These are phyloP conservation scores for Aegilops longissima DNA, from an alignment of 176 grass and related monocot genomes.

Conservation along the genomic window DNA sequence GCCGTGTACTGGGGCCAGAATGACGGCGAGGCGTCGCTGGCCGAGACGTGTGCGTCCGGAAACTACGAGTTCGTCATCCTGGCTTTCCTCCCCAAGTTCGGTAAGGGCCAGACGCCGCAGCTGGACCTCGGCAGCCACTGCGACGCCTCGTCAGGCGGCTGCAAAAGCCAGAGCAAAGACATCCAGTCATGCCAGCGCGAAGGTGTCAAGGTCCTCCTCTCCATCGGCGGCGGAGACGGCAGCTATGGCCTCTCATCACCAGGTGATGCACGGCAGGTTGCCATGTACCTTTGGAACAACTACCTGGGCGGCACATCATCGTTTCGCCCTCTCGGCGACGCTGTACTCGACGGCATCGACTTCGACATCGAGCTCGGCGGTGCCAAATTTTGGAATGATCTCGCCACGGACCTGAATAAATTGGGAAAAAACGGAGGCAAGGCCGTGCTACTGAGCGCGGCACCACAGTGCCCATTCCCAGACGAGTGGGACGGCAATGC, in stretches of 20 bases:
- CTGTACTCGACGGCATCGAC: constrained; percentile 70
- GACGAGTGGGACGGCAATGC: constrained; percentile 38
- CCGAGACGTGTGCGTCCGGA: constrained; percentile 38
- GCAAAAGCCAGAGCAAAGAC: constrained; percentile 44
- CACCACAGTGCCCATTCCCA: constrained; percentile 76
- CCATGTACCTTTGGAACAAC: constrained; percentile 67
- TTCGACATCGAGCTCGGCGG: constrained; percentile 73
- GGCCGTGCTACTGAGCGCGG: constrained; percentile 51
- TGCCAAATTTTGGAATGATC: constrained; percentile 36
- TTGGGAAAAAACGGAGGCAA: constrained; percentile 31
- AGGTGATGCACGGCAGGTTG: constrained; percentile 39
- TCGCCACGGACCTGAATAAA: constrained; percentile 44
- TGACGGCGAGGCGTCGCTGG: constrained; percentile 43
- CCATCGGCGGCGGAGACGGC: constrained; percentile 52
- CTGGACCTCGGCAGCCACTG: constrained; percentile 67
- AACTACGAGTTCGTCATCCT: constrained; percentile 58
- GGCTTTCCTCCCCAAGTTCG: constrained; percentile 59
- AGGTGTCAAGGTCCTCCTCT: constrained; percentile 70
- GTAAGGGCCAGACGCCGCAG: constrained; percentile 58
- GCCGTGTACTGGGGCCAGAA: constrained; percentile 69
- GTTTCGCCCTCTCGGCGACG: constrained; percentile 54
- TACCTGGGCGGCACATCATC: constrained; percentile 52
- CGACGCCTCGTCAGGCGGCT: constrained; percentile 43
- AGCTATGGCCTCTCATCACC: constrained; percentile 53
- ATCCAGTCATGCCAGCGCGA: constrained; percentile 45